Base-by-base conservation (phyloP, 768 basidiomycete genomes). In the Trametes punicea region DNA sequence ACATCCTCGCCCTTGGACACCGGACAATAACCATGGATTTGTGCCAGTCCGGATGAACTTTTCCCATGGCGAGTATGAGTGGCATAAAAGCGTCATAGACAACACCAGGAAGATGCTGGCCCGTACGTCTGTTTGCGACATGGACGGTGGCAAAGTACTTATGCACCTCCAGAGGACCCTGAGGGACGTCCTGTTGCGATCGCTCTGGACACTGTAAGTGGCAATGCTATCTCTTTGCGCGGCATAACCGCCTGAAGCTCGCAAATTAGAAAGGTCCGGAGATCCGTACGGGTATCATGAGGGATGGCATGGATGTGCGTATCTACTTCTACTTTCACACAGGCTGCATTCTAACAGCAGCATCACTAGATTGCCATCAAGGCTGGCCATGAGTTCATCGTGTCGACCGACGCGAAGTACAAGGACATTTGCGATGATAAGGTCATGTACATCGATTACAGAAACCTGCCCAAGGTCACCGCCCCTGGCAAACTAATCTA, bases 31-130 rank as follows among this genome's bases (percentile, higher is more conserved):
- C 18, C 46, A 42, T 44, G 47, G 33, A 23, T 49, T 34, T 34
- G 51, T 54, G 38, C 51, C 40, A 98, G 97, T 99, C 62, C 95
- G 97, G 75, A 98, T 99, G 97, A 99, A 99, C 82, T 99, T 98
- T 73, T 98, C 96, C 51, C 97, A 99, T 84, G 97, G 97, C 44
- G 88, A 88, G 54, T 95, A 99, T 74, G 93, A 94, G 67, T 98
- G 96, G 72, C 97, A 98, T 76, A 94, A 99, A 77, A 94, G 91
- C 62, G 97, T 98, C 64, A 93, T 99, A 70, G 95, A 98, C 77
- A 98, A 98, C 79, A 89, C 93, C 47, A 81, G 95, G 67, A 87
- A 85, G 70, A 87, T 89, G 78, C 81, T 92, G 51, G 82, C 83
- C 39, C 74, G 93, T 93, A 63, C 64, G 83, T 70, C 2, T 45